phyloP scores from a whole-genome alignment of 257 asterid species.

The Solanum medicagineum region DNA sequence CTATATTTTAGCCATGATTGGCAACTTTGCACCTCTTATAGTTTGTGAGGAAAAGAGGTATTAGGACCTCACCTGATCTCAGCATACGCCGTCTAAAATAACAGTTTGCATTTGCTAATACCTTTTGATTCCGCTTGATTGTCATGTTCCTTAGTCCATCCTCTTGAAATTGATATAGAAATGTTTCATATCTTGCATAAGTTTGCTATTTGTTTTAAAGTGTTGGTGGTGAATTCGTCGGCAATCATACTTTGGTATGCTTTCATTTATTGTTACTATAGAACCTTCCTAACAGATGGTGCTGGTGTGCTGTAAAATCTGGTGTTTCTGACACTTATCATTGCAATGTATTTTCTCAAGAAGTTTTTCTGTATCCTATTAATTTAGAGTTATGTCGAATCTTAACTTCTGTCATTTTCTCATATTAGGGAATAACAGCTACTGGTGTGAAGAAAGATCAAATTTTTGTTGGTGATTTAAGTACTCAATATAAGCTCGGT shows the following conservation, averaged over 20 bases:
- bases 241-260: not conserved
- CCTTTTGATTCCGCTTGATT: not conserved
- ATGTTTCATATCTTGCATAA: not conserved
- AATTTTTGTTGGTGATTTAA: constrained; percentile 62
- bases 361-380: not conserved
- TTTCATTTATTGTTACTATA: not conserved
- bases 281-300: not conserved
- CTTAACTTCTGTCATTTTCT: not conserved
- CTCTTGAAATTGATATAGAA: not conserved
- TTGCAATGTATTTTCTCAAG: not conserved
- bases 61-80: not conserved
- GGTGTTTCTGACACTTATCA: not conserved
- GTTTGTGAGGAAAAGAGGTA: not conserved
- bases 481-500: constrained; percentile 55
- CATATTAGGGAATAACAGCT: constrained; percentile 59
- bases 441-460: constrained; percentile 65
- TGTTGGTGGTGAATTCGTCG: not conserved
- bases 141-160: not conserved
- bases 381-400: not conserved
- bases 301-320: not conserved
- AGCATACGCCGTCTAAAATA: not conserved
- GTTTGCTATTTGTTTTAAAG: not conserved
- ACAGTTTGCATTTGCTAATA: not conserved
- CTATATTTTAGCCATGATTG: not conserved
- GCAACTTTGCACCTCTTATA: not conserved